phyloP scores from a whole-genome alignment of 2,329 filamentous ascomycete species.

The Fusarium sp. region DNA sequence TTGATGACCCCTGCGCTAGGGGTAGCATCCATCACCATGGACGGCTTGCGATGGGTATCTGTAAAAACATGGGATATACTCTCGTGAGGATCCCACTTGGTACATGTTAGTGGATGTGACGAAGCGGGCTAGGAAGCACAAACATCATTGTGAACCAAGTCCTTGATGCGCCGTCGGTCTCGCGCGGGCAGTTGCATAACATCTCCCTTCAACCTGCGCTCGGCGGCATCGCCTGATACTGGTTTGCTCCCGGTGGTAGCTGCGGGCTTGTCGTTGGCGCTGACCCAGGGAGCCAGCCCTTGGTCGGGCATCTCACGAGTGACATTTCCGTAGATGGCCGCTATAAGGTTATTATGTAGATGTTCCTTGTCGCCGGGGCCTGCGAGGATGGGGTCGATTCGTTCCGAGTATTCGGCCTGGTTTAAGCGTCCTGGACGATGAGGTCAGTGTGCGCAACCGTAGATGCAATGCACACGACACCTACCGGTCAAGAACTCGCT shows the following conservation, averaged over 20 bases:
- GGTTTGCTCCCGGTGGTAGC: slow-evolving; percentile 69
- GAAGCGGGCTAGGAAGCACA: slow-evolving; percentile 41
- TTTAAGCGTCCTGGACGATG: slow-evolving; percentile 68
- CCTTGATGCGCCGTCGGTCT: slow-evolving; percentile 75
- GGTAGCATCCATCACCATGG: slow-evolving; percentile 69
- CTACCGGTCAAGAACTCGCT: slow-evolving; percentile 73
- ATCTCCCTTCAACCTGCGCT: slow-evolving; percentile 74
- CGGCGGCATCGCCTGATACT: slow-evolving; percentile 73
- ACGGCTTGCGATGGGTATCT: slow-evolving; percentile 61
- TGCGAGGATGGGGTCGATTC: slow-evolving; percentile 70
- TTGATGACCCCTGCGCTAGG: slow-evolving; percentile 81
- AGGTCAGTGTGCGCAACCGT: slow-evolving; percentile 44
- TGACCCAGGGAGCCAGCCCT: slow-evolving; percentile 77
- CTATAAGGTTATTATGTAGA: slow-evolving; percentile 75
- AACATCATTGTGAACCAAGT: slow-evolving; percentile 72
- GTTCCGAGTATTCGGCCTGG: slow-evolving; percentile 69
- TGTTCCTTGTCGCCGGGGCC: slow-evolving; percentile 71
- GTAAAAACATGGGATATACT: slow-evolving; percentile 64
- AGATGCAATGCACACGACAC: slow-evolving; percentile 10
- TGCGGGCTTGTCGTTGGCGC: slow-evolving; percentile 75
- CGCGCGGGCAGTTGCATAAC: slow-evolving; percentile 77
- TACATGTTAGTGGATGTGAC: slow-evolving; percentile 31
- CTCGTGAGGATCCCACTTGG: slow-evolving; percentile 67
- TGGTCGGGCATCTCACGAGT: slow-evolving; percentile 76
- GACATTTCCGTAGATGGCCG: slow-evolving; percentile 76